Conservation (phyloP, 352 stramenopile genomes). For the Phytophthora cryptogea region DNA sequence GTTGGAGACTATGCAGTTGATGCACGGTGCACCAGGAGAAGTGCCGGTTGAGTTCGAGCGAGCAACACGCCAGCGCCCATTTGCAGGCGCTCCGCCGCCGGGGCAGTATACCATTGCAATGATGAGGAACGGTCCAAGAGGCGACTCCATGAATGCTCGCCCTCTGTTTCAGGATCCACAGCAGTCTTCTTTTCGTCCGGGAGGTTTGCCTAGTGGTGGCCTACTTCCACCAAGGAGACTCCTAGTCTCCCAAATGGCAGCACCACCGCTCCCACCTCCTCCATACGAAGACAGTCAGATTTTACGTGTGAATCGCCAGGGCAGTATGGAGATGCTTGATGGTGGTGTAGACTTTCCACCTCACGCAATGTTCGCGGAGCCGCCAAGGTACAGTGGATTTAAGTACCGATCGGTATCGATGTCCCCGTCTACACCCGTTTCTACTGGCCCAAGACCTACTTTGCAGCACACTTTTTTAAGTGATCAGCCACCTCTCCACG, state of each 20-base stretch:
- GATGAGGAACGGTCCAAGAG: constrained; percentile 30
- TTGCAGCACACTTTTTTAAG: constrained; percentile 19
- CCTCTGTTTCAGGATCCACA: constrained; percentile 28
- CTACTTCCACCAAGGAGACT: constrained; percentile 17
- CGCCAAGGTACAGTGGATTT: constrained; percentile 36
- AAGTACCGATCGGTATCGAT: constrained; percentile 46
- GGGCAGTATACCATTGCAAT: constrained; percentile 28
- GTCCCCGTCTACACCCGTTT: constrained; percentile 10
- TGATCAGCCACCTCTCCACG: constrained; percentile 9
- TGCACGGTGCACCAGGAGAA: constrained; percentile 8
- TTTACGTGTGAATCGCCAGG: constrained; percentile 74
- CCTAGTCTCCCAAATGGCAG: constrained; percentile 8
- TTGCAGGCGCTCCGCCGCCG: constrained; percentile 13
- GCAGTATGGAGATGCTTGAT: constrained; percentile 57
- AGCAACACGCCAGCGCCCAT: constrained; percentile 36
- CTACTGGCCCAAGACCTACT: constrained; percentile 4
- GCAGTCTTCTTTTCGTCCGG: constrained; percentile 18
- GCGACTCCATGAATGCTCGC: constrained; percentile 18
- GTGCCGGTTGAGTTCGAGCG: constrained; percentile 37
- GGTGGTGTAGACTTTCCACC: constrained; percentile 12
- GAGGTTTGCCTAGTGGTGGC: constrained; percentile 3
- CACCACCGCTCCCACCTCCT: constrained; percentile 8
- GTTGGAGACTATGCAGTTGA: constrained; percentile 53
- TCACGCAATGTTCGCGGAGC: constrained; percentile 19
- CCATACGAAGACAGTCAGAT: constrained; percentile 62